These are phyloP conservation scores for Periconia digitata DNA, from an alignment of 2,329 filamentous ascomycete genomes.

Conservation along the genomic window DNA sequence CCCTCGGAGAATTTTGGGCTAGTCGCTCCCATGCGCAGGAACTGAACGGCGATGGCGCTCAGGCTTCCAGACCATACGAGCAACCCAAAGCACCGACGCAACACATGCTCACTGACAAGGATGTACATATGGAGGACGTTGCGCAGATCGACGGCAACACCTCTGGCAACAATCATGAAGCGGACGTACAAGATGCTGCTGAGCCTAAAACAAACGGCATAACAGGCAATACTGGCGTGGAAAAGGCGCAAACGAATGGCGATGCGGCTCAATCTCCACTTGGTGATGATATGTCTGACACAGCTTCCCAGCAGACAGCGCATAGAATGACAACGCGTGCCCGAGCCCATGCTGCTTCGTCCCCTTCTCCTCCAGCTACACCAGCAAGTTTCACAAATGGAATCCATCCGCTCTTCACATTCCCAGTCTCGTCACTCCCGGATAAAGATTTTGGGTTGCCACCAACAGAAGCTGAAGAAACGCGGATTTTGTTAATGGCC, in stretches of 20 bases:
- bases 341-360: conserved; percentile 50
- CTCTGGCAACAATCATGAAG: conserved; percentile 12
- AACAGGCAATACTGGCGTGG: conserved; percentile 13
- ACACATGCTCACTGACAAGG: conserved; percentile 17
- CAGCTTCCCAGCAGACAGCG: conserved; percentile 45
- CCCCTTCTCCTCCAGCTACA: conserved; percentile 46
- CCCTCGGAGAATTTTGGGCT: conserved; percentile 19
- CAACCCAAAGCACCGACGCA: conserved; percentile 5
- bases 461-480: conserved; percentile 73
- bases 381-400: conserved; percentile 54
- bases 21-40: conserved; percentile 12
- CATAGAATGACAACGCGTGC: conserved; percentile 60
- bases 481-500: conserved; percentile 70
- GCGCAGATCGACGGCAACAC: conserved; percentile 19
- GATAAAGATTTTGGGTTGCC: conserved; percentile 74
- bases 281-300: conserved; percentile 45
- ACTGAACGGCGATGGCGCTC: conserved; percentile 12
- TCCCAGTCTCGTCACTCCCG: conserved; percentile 62
- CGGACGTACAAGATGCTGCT: conserved; percentile 18
- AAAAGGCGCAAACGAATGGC: conserved; percentile 25
- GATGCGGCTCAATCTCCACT: conserved; percentile 21
- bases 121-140: conserved; percentile 33
- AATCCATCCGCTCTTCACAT: conserved; percentile 74
- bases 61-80: conserved; percentile 10
- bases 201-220: conserved; percentile 25